Evolutionary conservation across 1,284 basidiomycete genomes (phyloP).

Genomic region (Pyrrhoderma lamaoense): DNA sequence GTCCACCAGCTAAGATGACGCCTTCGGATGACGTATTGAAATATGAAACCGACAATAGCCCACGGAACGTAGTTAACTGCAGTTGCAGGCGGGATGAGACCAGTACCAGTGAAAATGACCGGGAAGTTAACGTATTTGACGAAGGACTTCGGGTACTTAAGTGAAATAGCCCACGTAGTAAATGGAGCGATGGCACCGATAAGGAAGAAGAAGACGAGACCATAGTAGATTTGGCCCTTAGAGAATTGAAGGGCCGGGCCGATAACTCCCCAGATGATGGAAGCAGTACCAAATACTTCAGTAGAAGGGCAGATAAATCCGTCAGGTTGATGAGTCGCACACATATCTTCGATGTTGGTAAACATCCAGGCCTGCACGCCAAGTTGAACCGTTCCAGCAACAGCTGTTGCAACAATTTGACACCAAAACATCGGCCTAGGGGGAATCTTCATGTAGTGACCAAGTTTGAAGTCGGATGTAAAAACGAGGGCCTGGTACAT

Average conservation of each 20-base stretch:
- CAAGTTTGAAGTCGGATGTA: constrained; percentile 27
- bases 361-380: constrained; percentile 34
- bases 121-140: constrained; percentile 34
- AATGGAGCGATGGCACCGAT: constrained; percentile 38
- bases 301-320: constrained; percentile 27
- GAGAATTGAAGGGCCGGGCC: constrained; percentile 30
- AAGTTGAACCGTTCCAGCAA: constrained; percentile 28
- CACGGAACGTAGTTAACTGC: constrained; percentile 37
- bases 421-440: constrained; percentile 30
- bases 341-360: constrained; percentile 32
- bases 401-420: constrained; percentile 32
- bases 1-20: constrained; percentile 48
- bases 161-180: constrained; percentile 29
- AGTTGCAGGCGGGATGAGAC: constrained; percentile 27
- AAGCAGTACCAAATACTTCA: constrained; percentile 28
- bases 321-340: constrained; percentile 22
- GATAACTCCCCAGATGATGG: constrained; percentile 32
- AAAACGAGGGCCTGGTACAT: constrained; percentile 32
- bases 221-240: constrained; percentile 22
- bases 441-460: constrained; percentile 25
- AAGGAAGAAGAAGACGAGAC: constrained; percentile 40
- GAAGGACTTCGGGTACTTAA: constrained; percentile 24
- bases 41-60: constrained; percentile 44
- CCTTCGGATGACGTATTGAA: constrained; percentile 48
- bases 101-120: constrained; percentile 42